Evolutionary conservation across 2,329 filamentous ascomycete species (phyloP).

Genomic region (Botryotinia convoluta): DNA sequence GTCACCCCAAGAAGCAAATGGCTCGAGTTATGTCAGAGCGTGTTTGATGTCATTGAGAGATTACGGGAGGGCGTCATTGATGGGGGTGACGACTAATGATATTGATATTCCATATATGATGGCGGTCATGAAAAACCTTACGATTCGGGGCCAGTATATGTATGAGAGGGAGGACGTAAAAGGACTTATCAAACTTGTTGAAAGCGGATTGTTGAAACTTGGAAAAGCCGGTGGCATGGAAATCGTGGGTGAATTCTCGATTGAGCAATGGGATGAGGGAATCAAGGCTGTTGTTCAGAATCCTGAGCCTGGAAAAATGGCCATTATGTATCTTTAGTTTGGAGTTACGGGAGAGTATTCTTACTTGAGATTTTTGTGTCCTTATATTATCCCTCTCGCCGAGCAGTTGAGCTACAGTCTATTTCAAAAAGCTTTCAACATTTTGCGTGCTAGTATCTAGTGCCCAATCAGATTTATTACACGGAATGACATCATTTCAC

Average conservation of each 20-base stretch:
- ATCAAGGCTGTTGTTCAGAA: constrained; percentile 32
- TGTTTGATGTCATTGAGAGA: constrained; percentile 35
- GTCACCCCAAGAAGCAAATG: constrained; percentile 42
- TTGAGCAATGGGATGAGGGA: constrained; percentile 24
- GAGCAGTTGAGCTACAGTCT: not conserved
- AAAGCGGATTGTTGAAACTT: constrained; percentile 30
- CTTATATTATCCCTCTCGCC: not conserved
- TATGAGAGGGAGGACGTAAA: constrained; percentile 44
- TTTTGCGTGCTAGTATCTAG: not conserved
- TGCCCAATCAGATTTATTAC: not conserved
- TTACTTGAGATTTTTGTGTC: not conserved
- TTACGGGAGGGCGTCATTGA: constrained; percentile 39
- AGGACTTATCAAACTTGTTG: constrained; percentile 45
- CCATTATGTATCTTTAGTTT: not conserved
- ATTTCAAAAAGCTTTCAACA: not conserved
- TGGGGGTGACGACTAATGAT: constrained; percentile 37
- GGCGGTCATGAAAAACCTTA: constrained; percentile 40
- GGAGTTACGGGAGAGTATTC: not conserved
- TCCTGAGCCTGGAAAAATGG: not conserved
- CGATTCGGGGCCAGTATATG: constrained; percentile 46
- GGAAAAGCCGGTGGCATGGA: constrained; percentile 14
- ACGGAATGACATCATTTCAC: not conserved
- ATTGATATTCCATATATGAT: constrained; percentile 34
- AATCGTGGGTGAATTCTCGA: constrained; percentile 13
- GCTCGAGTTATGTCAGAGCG: constrained; percentile 43